Evolutionary conservation across 495 filamentous ascomycete species (phyloP), one percentile per base, ranked within the genome.

Genomic region (Penicillium bialowiezense): DNA sequence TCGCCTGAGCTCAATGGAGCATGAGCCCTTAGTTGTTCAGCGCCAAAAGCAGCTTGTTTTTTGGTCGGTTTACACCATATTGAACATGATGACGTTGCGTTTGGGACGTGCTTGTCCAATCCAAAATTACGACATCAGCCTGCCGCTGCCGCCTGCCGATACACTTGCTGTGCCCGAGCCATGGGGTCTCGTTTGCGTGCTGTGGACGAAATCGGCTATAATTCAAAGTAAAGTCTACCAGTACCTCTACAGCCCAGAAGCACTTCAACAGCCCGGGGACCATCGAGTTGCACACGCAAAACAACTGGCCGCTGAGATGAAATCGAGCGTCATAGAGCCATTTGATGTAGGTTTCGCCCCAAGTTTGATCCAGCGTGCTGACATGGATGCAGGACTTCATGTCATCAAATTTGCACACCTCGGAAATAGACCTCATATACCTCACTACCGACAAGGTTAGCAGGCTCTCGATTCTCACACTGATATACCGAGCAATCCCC

Each of bases 401-500:
- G 35, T 44, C 38, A 13, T 42, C 58, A 3, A 20, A 47, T 7
- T 3, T n/a, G 0, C 37, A 51, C 3, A 17, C 65, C 1, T 47
- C 45, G 21, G 54, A 53, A 2, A 56, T 73, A 38, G 68, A 82
- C 46, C 47, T 69, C 29, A 59, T 84, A 34, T 75, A 79, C 46
- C 61, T 82, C 9, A 62, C 68, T 28, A 71, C 73, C 0, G 84
- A 87, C 53, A 72, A 80, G 48, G 72, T 86, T 19, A 72, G 70
- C 31, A 73, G 81, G 32, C 65, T 77, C 20, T 67, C 78, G 2
- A 70, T 79, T 3, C 55, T 84, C 52, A 75, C 79, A 1, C 63
- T 88, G 35, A 78, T 83, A 18, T 84, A 87, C 59, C 77, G 84
- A 44, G 83, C 83, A 15, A 76, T 85, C 21, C 81, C 81, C 0